Conservation (phyloP, 148 eudicot genomes). For the Arbutus unedo region DNA sequence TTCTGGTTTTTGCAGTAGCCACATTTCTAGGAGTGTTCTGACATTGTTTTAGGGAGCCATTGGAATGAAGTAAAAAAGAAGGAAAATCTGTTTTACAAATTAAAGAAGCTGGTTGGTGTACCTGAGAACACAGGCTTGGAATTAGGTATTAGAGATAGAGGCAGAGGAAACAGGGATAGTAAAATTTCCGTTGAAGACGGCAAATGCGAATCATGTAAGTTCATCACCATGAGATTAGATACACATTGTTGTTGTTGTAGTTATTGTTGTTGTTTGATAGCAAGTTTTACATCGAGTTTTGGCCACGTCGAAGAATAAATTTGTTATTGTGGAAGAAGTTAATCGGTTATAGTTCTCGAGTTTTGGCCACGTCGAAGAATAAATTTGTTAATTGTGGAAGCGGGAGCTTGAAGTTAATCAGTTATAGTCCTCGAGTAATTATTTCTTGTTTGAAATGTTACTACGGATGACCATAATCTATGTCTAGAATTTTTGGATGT, state of each 20-base stretch:
- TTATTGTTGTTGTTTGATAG: not conserved
- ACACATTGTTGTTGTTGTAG: not conserved
- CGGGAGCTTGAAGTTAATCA: too few relatives aligned
- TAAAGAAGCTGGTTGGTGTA: not conserved
- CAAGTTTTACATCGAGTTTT: not conserved
- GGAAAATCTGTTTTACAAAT: not conserved
- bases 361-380: too few relatives aligned
- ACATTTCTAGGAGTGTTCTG: constrained; percentile 92
- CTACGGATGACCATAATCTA: too few relatives aligned
- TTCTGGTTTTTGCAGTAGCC: constrained; percentile 74
- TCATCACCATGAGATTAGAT: not conserved
- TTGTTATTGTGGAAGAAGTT: too few relatives aligned
- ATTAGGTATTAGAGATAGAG: constrained; percentile 10
- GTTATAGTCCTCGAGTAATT: too few relatives aligned
- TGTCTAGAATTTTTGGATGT: too few relatives aligned
- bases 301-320: too few relatives aligned
- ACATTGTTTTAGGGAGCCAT: constrained; percentile 3
- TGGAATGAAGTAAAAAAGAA: not conserved
- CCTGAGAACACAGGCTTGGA: not conserved
- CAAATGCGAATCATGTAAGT: not conserved
- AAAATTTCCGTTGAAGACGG: not conserved
- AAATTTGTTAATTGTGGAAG: too few relatives aligned
- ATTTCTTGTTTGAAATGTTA: too few relatives aligned
- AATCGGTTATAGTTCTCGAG: too few relatives aligned
- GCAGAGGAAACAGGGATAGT: constrained; percentile 6